These are phyloP conservation scores for Piedraia hortae DNA, from an alignment of 2,329 filamentous ascomycete genomes.

Conservation along the genomic window DNA sequence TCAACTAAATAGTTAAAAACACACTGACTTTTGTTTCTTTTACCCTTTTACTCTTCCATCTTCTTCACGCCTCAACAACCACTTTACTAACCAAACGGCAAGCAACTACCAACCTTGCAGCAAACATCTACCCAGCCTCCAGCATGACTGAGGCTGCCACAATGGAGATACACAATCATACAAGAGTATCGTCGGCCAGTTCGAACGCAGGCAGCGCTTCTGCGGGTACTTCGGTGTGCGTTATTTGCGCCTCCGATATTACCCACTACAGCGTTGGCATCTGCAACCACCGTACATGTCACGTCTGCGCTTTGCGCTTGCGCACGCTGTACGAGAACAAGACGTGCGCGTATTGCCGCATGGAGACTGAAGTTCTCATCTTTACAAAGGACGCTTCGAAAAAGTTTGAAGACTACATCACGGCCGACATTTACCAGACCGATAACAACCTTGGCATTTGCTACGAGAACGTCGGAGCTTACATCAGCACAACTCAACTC, in stretches of 20 bases:
- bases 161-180: too few relatives aligned
- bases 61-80: too few relatives aligned
- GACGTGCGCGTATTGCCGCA: slow-evolving; percentile 84
- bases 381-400: slow-evolving; percentile 71
- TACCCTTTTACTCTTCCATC: too few relatives aligned
- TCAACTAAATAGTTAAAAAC: too few relatives aligned
- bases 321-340: slow-evolving; percentile 88
- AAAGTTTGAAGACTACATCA: slow-evolving; percentile 57
- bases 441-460: slow-evolving; percentile 77
- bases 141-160: too few relatives aligned
- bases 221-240: slow-evolving; percentile 68
- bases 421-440: slow-evolving; percentile 43
- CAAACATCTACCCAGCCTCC: too few relatives aligned
- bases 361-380: slow-evolving; percentile 53
- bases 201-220: too few relatives aligned
- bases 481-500: slow-evolving; percentile 67
- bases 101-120: too few relatives aligned
- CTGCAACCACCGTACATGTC: slow-evolving; percentile 89
- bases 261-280: slow-evolving; percentile 70
- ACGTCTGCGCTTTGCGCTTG: slow-evolving; percentile 79
- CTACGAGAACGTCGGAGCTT: slow-evolving; percentile 70
- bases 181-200: too few relatives aligned
- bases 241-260: slow-evolving; percentile 84
- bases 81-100: too few relatives aligned
- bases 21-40: too few relatives aligned